These are phyloP conservation scores for Mortierella claussenii DNA, from an alignment of 192 early-diverging fungal species.

Conservation along the genomic window DNA sequence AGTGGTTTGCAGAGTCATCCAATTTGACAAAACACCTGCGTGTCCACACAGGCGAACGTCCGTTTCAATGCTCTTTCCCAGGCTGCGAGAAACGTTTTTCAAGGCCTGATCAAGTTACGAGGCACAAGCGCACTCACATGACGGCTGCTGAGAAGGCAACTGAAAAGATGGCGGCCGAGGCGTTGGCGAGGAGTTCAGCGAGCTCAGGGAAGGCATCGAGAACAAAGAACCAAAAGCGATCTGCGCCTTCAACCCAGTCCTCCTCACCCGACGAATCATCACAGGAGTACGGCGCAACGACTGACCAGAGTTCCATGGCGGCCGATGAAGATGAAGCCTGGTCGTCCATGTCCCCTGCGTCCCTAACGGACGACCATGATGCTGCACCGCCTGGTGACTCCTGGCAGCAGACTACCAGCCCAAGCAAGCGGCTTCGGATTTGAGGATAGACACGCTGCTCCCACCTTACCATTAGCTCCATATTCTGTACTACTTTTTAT, in stretches of 20 bases:
- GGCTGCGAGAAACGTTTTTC: constrained; percentile 63
- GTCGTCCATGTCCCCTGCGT: constrained; percentile 18
- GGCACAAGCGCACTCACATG: constrained; percentile 40
- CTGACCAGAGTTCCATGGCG: not conserved
- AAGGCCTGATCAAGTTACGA: constrained; percentile 60
- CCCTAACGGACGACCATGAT: constrained; percentile 11
- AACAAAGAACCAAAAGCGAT: constrained; percentile 16
- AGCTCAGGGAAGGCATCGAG: not conserved
- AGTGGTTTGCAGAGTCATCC: constrained; percentile 65
- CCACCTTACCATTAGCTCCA: not conserved
- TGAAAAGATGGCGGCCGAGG: constrained; percentile 18
- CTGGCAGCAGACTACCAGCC: not conserved
- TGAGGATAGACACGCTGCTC: not conserved
- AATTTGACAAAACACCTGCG: constrained; percentile 69
- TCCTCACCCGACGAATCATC: not conserved
- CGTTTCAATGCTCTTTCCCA: constrained; percentile 68
- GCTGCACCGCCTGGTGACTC: not conserved
- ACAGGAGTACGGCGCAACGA: not conserved
- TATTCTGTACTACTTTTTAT: no score
- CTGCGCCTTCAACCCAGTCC: constrained; percentile 5
- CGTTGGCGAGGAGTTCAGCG: not conserved
- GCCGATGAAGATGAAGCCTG: constrained; percentile 7
- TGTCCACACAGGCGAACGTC: constrained; percentile 75
- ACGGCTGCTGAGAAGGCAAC: constrained; percentile 43
- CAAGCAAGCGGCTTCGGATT: constrained; percentile 15